Base-by-base conservation (phyloP, 1,284 basidiomycete species). In the Boletus coffeatus region DNA sequence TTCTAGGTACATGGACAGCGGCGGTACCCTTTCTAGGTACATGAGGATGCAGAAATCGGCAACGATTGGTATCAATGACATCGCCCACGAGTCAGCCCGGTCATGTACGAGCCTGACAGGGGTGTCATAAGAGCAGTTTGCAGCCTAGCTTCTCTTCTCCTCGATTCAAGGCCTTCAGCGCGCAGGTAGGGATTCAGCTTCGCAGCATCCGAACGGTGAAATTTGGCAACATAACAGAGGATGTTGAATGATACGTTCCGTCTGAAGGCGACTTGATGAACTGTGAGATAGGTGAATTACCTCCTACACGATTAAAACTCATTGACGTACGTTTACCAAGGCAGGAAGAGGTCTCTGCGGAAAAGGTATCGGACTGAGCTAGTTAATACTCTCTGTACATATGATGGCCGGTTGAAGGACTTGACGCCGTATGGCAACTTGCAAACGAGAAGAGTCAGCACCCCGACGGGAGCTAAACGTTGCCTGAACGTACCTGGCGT, bases 291-390 rank as follows among this genome's bases (percentile, higher is more conserved):
- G 25, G n/a, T 13, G 21, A 7, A 48, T 64, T 29, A 63, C 4
- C 32, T 32, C 18, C 25, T n/a, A 61, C 16, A 48, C 5, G 50
- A 4, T 13, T 16, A 36, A 53, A 21, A 37, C 34, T 21, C 41
- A 58, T 56, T 59, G 25, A 64, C 81, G 58, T 60, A 83, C 86
- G 32, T 76, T 74, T 11, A 76, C 72, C n/a, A 88, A 78, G 1
- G 81, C 76, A 3, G 84, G 80, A 66, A 83, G 25, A 88, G 73
- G 69, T 88, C 83, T 56, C 76, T 76, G 13, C 83, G 81, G 14
- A 89, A 78, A 58, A 89, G 84, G 69, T 88, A 89, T 7, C 87
- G 85, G 84, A 66, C 87, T 89, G 14, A 86, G 77, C 65, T 89
- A 85, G 46, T 76, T 78, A 58, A 87, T 77, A 6, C 83, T 80